Evolutionary conservation across 73 alveolate genomes (phyloP).

Genomic region (Vitrella brassicaformis): DNA sequence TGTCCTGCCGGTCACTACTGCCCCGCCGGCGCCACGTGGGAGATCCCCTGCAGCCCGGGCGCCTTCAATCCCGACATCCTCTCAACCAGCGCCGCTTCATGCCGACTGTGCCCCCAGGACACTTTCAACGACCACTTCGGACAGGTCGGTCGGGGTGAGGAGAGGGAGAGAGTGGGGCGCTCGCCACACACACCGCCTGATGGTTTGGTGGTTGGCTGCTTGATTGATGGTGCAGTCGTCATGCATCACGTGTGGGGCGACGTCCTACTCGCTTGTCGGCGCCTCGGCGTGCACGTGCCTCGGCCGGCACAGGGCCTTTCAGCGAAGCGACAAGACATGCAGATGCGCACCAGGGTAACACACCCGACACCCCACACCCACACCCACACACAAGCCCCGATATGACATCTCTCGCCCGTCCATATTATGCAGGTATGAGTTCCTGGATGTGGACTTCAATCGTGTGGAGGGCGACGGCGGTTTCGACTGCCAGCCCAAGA

Average conservation of each 20-base stretch:
- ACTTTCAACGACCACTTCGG: no score
- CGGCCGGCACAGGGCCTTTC: conserved; percentile 20
- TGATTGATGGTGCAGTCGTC: no score
- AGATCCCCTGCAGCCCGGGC: conserved; percentile 49
- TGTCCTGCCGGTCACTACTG: conserved; percentile 63
- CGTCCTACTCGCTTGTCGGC: conserved; percentile 7
- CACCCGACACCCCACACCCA: neutral
- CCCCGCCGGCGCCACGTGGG: conserved; percentile 46
- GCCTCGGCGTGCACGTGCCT: conserved; percentile 27
- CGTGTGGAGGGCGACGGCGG: neutral
- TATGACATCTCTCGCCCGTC: no score
- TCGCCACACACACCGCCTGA: conserved; percentile 3
- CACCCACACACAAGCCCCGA: no score
- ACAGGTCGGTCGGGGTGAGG: conserved; percentile 1
- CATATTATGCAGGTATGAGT: no score
- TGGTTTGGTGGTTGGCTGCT: conserved; percentile 15
- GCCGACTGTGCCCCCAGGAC: no score
- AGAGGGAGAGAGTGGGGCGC: conserved; percentile 3
- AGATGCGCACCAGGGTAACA: conserved; percentile 1
- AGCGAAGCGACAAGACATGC: conserved; percentile 6
- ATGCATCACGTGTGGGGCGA: conserved; percentile 11
- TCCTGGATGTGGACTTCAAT: neutral
- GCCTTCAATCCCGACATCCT: conserved; percentile 24
- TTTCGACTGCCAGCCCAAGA: neutral
- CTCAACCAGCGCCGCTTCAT: no score